Percentiles rank a stretch among this genome's conserved stretches.
phyloP scores from a whole-genome alignment of 148 eudicot genomes.

The Rhododendron molle region DNA sequence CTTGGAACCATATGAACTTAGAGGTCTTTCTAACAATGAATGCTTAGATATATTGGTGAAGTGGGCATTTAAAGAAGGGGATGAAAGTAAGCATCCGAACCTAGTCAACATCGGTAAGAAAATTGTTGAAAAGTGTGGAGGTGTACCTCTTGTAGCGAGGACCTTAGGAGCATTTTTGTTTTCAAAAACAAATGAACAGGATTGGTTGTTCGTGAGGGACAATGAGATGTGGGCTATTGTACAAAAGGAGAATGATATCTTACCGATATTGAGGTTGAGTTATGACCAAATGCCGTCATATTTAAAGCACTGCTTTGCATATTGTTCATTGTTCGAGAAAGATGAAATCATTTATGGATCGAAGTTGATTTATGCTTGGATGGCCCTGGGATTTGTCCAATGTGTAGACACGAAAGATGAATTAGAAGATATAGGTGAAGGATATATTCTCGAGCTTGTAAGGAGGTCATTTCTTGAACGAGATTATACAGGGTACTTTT shows the following conservation, averaged over 20 bases:
- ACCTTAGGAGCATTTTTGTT: too few species aligned
- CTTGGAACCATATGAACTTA: background rate
- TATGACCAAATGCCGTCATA: too few species aligned
- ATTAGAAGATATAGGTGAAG: too few species aligned
- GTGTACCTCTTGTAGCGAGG: too few species aligned
- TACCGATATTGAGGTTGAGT: background rate
- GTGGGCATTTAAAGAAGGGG: slow-evolving; percentile 21
- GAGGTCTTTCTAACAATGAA: background rate
- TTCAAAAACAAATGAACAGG: too few species aligned
- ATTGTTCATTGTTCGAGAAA: too few species aligned
- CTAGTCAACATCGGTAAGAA: background rate
- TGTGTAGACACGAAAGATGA: too few species aligned
- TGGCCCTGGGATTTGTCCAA: too few species aligned
- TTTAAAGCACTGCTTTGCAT: too few species aligned
- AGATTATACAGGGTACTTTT: background rate
- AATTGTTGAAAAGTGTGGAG: too few species aligned
- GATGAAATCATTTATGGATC: too few species aligned
- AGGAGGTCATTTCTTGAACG: background rate
- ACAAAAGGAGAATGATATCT: background rate
- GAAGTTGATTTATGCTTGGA: too few species aligned
- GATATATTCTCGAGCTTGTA: background rate
- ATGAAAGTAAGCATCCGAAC: background rate
- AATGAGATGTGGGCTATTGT: background rate
- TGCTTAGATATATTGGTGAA: slow-evolving; percentile 20
- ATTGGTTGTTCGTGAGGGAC: background rate